Evolutionary conservation across 306 rosid species (phyloP).

Genomic region (Purshia tridentata): DNA sequence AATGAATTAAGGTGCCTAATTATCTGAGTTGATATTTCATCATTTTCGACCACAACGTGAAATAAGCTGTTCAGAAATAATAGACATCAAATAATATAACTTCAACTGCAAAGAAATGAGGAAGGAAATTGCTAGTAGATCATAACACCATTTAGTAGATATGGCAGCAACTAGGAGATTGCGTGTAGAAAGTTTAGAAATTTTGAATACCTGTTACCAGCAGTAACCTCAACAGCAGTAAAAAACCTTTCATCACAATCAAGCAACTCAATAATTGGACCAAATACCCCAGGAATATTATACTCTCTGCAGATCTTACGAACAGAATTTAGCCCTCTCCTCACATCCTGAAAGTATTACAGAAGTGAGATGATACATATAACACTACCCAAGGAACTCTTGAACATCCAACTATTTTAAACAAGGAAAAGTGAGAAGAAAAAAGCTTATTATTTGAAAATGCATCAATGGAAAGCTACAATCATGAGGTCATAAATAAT

Average conservation of each 20-base stretch:
- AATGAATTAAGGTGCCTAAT: conserved; percentile 81
- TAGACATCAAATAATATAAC: conserved; percentile 16
- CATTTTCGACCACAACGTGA: conserved; percentile 96
- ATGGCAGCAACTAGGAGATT: neutral
- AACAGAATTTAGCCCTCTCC: conserved; percentile 93
- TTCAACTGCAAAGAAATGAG: neutral
- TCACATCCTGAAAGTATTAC: conserved; percentile 66
- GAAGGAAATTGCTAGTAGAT: neutral
- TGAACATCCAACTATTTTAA: neutral
- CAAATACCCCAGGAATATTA: conserved; percentile 74
- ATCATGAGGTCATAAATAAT: neutral
- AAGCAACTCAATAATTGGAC: conserved; percentile 92
- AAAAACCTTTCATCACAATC: conserved; percentile 88
- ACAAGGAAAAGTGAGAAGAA: neutral
- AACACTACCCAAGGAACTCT: neutral
- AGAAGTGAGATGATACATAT: conserved; percentile 7
- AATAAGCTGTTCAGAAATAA: conserved; percentile 68
- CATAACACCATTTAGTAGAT: neutral
- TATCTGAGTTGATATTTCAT: conserved; percentile 87
- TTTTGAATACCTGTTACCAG: conserved; percentile 75
- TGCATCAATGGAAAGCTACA: neutral
- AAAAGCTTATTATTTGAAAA: neutral
- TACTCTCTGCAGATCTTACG: conserved; percentile 74
- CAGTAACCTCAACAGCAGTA: conserved; percentile 97
- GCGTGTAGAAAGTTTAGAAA: conserved; percentile 3